Conservation (phyloP, 1,139 yeast genomes). For the Debaryomycetaceae sp. region DNA sequence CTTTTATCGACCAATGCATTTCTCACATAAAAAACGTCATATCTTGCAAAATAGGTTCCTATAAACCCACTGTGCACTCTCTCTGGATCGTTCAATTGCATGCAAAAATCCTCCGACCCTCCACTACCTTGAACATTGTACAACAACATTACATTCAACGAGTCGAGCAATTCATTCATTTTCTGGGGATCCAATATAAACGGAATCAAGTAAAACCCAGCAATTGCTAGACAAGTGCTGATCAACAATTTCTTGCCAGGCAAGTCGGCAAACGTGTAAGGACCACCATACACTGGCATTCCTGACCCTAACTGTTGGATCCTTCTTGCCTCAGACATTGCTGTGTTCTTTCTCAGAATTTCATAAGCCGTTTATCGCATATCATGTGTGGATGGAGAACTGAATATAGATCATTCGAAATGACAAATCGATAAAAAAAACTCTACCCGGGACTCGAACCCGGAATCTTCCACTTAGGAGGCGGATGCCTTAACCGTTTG, state of each 20-base stretch:
- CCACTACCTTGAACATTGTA: background rate
- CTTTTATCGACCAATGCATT: background rate
- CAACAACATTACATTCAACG: background rate
- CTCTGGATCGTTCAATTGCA: background rate
- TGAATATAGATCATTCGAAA: too few relatives aligned
- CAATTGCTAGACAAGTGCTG: background rate
- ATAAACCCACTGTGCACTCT: background rate
- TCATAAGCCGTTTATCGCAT: background rate
- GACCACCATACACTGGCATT: background rate
- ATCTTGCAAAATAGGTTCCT: background rate
- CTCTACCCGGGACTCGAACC: slow-evolving; percentile 96
- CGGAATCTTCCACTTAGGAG: slow-evolving; percentile 96
- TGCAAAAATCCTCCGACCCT: background rate
- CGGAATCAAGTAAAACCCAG: background rate
- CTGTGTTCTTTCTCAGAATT: background rate
- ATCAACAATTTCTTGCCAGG: background rate
- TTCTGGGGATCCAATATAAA: background rate
- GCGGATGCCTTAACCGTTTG: slow-evolving; percentile 94
- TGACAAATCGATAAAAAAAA: slow-evolving; percentile 14
- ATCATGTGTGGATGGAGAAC: background rate
- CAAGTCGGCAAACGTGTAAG: background rate
- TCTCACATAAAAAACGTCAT: background rate
- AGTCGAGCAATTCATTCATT: background rate
- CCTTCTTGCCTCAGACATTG: background rate
- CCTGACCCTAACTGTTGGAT: background rate